Base-by-base conservation (phyloP, 306 rosid species). In the Purshia tridentata region DNA sequence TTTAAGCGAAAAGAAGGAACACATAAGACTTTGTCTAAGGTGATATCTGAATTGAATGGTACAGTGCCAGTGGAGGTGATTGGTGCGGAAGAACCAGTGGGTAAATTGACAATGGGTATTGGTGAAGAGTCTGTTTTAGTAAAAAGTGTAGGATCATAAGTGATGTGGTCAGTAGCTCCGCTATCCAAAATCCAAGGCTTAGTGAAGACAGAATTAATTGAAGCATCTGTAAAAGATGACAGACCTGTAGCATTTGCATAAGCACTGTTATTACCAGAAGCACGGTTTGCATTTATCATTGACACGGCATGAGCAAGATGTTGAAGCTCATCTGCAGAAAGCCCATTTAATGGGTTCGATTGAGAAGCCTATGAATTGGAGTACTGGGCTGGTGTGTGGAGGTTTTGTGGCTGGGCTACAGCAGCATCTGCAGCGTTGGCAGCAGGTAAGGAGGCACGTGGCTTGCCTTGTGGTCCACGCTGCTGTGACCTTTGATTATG, bases 1-100 rank as follows among this genome's bases (percentile, higher is more conserved):
- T 75, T 80, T 18, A 74, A 60, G 3, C 6, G 29, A 60, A 79
- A 79, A 8, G 52, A 67, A 6, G 72, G 79, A 35, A 80, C 76
- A 63, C 73, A 64, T 9, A 80, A 58, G 20, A 70, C 84, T 69
- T 80, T 55, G 16, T 75, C 18, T 75, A 80, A 64, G 4, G 56
- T 61, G 4, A 59, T 72, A 14, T 72, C 4, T 13, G 69, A 16
- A 35, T 48, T 48, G 9, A 14, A 48, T 1, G 37, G 16, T 40
- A 45, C 14, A 0, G n/a, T 71, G 40, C n/a, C 42, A 15, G 3
- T 39, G 14, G 65, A 35, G 12, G 48, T 61, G 29, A 80, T 70
- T 69, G 70, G 15, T 2, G 47, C 60, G 4, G 52, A 62, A 40
- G 78, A 70, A 0, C 67, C 48, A 2, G n/a, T 76, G 1, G 66